phyloP scores from a whole-genome alignment of 306 rosid species.

The Gastrolobium bilobum region DNA sequence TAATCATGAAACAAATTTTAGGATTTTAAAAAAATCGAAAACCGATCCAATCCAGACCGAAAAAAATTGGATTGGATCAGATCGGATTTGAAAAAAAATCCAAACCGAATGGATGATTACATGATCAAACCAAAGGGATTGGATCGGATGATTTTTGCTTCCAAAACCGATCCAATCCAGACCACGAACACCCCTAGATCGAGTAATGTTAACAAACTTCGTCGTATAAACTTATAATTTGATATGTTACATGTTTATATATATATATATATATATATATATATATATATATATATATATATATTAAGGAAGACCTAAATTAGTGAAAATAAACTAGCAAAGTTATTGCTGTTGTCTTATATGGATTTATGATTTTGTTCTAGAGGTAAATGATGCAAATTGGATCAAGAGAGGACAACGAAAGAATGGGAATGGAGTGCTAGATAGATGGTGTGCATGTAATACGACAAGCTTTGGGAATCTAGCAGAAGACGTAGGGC shows the following conservation, averaged over 20 bases:
- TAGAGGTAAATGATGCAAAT: not conserved
- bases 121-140: too few species aligned
- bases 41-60: too few species aligned
- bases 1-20: too few species aligned
- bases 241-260: not conserved
- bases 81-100: too few species aligned
- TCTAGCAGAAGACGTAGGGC: not conserved
- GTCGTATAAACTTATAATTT: not conserved
- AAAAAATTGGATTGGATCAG: too few species aligned
- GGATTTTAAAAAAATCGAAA: too few species aligned
- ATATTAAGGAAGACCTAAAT: not conserved
- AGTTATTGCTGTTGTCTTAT: not conserved
- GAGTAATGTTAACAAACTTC: not conserved
- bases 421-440: not conserved
- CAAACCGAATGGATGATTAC: too few species aligned
- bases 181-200: too few species aligned
- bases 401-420: not conserved
- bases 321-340: not conserved
- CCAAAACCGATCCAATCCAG: too few species aligned
- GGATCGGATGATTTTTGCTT: too few species aligned
- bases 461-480: slow-evolving; percentile 2
- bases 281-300: not conserved
- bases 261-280: not conserved
- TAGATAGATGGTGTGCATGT: not conserved
- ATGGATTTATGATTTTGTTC: not conserved